Evolutionary conservation across 768 basidiomycete genomes (phyloP).

Genomic region (Hygrocybe coccinea): DNA sequence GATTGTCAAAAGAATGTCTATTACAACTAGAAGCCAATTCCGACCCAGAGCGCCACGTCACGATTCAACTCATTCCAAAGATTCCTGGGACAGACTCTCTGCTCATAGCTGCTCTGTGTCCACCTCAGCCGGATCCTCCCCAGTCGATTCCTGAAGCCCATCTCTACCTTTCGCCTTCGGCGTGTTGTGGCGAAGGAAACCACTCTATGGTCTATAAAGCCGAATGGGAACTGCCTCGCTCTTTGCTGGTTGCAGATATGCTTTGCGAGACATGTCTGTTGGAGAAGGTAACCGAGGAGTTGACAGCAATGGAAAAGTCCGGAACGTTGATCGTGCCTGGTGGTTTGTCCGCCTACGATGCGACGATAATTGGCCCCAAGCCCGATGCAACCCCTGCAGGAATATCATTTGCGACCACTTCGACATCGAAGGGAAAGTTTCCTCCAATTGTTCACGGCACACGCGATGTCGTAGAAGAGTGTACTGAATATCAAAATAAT

Average conservation of each 20-base stretch:
- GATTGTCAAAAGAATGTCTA: no score
- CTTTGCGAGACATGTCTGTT: slow-evolving; percentile 39
- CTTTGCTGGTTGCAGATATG: slow-evolving; percentile 29
- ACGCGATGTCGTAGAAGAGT: no score
- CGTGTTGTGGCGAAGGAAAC: slow-evolving; percentile 40
- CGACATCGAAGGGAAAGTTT: no score
- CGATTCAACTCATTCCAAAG: background rate
- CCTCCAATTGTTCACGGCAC: no score
- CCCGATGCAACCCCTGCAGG: no score
- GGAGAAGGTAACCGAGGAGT: slow-evolving; percentile 22
- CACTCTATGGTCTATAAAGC: slow-evolving; percentile 51
- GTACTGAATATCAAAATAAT: no score
- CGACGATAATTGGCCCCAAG: no score
- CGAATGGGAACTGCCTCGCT: slow-evolving; percentile 49
- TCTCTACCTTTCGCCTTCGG: slow-evolving; percentile 41
- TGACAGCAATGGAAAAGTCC: background rate
- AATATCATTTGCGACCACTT: no score
- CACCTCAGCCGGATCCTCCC: slow-evolving; percentile 15
- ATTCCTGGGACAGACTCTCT: background rate
- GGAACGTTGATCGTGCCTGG: background rate
- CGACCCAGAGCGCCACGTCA: no score
- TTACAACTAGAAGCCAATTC: no score
- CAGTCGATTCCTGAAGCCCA: slow-evolving; percentile 38
- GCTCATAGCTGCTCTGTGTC: slow-evolving; percentile 25
- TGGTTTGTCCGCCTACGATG: background rate